Conservation (phyloP, 345 rosid species). For the Syzygium oleosum region DNA sequence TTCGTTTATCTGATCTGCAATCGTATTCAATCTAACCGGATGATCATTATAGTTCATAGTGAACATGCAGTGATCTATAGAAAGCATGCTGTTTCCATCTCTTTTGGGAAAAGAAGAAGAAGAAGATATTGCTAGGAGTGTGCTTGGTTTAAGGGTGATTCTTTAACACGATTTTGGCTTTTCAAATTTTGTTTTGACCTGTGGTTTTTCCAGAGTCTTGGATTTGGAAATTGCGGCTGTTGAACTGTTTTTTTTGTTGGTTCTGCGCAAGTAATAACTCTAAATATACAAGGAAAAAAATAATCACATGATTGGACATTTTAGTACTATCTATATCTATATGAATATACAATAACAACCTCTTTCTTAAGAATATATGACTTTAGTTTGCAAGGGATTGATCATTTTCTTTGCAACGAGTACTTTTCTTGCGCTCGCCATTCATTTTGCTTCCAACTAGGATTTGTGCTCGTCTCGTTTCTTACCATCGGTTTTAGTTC, state of each 20-base stretch:
- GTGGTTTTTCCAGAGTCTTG: not conserved
- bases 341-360: not conserved
- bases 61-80: not conserved
- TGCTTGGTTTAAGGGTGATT: not conserved
- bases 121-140: not conserved
- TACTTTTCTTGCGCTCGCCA: not conserved
- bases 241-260: not conserved
- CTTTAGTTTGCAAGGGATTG: not conserved
- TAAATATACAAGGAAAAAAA: not conserved
- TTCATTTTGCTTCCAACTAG: not conserved
- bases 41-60: not conserved
- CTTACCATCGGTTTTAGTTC: not conserved
- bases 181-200: not conserved
- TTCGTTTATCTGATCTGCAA: not conserved
- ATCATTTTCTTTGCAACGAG: not conserved
- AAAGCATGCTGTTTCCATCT: not conserved
- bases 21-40: not conserved
- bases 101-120: not conserved
- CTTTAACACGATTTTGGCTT: not conserved
- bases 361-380: not conserved
- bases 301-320: not conserved
- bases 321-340: not conserved
- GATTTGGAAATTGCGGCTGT: not conserved
- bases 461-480: not conserved
- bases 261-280: not conserved